These are phyloP conservation scores for Plasmodium cynomolgi DNA, from an alignment of 169 alveolate species.

Conservation along the genomic window DNA sequence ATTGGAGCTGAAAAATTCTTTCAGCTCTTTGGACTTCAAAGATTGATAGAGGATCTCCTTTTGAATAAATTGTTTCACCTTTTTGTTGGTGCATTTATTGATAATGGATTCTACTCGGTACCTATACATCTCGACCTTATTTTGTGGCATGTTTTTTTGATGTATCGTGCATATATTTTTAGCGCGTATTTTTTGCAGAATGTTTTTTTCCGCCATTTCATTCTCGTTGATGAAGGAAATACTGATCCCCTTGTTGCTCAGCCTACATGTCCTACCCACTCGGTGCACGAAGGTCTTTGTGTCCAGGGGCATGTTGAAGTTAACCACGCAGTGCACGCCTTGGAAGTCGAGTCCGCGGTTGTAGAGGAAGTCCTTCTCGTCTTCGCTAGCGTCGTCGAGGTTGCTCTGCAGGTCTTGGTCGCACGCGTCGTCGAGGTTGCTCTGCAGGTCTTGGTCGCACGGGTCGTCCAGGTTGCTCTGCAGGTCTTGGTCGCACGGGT, in stretches of 20 bases:
- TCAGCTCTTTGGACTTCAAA: constrained; percentile 36
- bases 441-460: too few species aligned
- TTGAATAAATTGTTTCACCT: constrained; percentile 27
- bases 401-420: constrained; percentile 10
- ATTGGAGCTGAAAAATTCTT: constrained; percentile 47
- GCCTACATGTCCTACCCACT: constrained; percentile 99
- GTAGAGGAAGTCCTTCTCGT: constrained; percentile 78
- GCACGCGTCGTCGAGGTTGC: too few species aligned
- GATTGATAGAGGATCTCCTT: constrained; percentile 64
- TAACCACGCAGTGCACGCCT: constrained; percentile 95
- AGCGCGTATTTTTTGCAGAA: constrained; percentile 11
- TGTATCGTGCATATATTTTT: constrained; percentile 28
- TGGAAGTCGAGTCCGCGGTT: constrained; percentile 97
- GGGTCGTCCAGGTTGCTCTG: too few species aligned
- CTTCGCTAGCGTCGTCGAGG: constrained; percentile 42
- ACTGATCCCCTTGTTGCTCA: constrained; percentile 92
- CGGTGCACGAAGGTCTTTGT: constrained; percentile 96
- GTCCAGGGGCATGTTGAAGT: constrained; percentile 96
- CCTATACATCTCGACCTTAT: constrained; percentile 35
- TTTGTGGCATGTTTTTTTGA: neutral
- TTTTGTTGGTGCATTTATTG: constrained; percentile 46
- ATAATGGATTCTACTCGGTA: constrained; percentile 65
- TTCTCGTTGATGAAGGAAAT: constrained; percentile 82
- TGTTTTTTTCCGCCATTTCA: constrained; percentile 66
- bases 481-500: constrained; percentile 77